These are phyloP conservation scores for Globisporangium paddicum DNA, from an alignment of 352 stramenopile species.

Conservation along the genomic window DNA sequence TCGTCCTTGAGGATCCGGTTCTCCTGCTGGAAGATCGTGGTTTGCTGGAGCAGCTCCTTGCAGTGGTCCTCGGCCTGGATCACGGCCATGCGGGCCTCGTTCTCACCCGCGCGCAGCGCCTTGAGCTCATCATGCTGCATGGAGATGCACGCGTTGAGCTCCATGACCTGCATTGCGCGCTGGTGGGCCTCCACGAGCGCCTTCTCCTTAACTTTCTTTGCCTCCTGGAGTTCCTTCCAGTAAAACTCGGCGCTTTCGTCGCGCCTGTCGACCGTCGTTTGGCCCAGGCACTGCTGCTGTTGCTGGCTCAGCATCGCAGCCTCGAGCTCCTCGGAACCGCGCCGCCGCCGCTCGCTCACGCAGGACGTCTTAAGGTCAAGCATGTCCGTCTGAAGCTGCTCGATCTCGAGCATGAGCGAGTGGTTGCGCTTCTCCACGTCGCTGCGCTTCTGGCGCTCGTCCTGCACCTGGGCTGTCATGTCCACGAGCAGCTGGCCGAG, in stretches of 20 bases:
- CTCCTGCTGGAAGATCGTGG: conserved; percentile 47
- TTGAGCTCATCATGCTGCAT: conserved; percentile 76
- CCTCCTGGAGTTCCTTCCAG: conserved; percentile 55
- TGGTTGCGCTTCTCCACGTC: conserved; percentile 66
- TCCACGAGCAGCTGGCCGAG: conserved; percentile 49
- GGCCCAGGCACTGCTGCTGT: background rate
- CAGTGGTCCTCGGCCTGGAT: conserved; percentile 35
- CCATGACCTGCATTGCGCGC: conserved; percentile 55
- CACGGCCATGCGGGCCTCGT: conserved; percentile 31
- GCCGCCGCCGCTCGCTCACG: conserved; percentile 9
- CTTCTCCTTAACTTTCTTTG: conserved; percentile 49
- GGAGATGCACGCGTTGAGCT: conserved; percentile 67
- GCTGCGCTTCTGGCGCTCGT: conserved; percentile 40
- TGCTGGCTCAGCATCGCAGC: background rate
- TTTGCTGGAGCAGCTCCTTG: conserved; percentile 44
- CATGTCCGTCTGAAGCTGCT: conserved; percentile 60
- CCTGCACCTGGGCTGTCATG: conserved; percentile 60
- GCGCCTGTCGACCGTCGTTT: conserved; percentile 2
- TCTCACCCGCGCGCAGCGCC: conserved; percentile 33
- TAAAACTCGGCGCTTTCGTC: conserved; percentile 35
- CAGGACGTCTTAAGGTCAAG: conserved; percentile 44
- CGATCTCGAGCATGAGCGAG: conserved; percentile 56
- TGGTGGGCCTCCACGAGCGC: conserved; percentile 50
- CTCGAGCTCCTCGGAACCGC: conserved; percentile 10
- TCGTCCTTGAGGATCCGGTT: conserved; percentile 52